Evolutionary conservation across 768 basidiomycete species (phyloP), one percentile per base, ranked within the genome.

Genomic region (Tulasnella sp.): DNA sequence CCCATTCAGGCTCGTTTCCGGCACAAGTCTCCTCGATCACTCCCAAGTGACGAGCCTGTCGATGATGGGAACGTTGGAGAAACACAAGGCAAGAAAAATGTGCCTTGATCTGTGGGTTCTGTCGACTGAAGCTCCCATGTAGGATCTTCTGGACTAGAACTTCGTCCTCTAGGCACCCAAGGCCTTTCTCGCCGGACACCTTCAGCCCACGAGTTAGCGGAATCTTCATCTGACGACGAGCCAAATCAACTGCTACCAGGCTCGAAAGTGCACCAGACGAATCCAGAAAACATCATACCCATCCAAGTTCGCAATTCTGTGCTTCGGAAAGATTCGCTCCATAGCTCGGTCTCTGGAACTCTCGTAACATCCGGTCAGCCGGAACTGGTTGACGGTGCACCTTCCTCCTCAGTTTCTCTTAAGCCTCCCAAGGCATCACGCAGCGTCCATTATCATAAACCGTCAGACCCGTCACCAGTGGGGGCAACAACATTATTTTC

Each of bases 401-500:
- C 62, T n/a, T 34, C n/a, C 27, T 10, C 2, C 9, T n/a, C 27
- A 16, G n/a, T 2, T n/a, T 68, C 27, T 34, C 62, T 7, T 34
- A 68, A 68, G 18, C 62, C 62, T 36, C 34, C 31, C 8, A 68
- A 68, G 34, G 18, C 31, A 2, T 6, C 62, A 31, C 62, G 31
- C 62, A 68, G 34, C 27, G 6, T 38, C 24, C 78, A 79, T 44
- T 68, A 46, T 31, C 71, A 74, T 46, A 44, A 48, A 19, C 27
- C 71, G 21, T 44, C 21, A 34, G 71, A 58, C 46, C 38, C 36
- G 6, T 27, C 78, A n/a, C 78, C 78, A 27, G 73, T 79, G 3
- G 71, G 44, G 27, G 71, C 78, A 38, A 72, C 71, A 5, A 72
- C 62, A 1, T 44, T 79, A 27, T 92, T 94, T 82, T 85, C 89